These are phyloP conservation scores for Coelastrella sp. DNA, from an alignment of 139 green algal species.

Conservation along the genomic window DNA sequence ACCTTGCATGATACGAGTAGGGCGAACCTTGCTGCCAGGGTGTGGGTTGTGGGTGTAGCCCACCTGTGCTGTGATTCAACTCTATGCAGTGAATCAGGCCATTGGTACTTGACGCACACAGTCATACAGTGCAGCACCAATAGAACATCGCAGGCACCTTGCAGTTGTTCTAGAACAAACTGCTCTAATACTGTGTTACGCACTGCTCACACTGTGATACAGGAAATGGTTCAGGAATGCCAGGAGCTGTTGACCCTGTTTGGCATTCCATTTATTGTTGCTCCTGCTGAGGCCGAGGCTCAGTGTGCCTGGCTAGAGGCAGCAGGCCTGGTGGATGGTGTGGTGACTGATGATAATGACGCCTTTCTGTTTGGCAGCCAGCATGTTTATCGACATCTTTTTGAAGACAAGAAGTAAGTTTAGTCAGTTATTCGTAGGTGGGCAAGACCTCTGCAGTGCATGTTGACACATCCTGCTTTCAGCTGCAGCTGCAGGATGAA, in stretches of 20 bases:
- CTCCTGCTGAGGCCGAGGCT: conserved; percentile 94
- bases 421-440: no score
- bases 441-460: no score
- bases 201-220: no score
- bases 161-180: no score
- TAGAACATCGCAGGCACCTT: no score
- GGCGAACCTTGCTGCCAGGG: no score
- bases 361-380: conserved; percentile 96
- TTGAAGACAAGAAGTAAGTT: conserved; percentile 78
- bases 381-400: conserved; percentile 90
- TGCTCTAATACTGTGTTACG: no score
- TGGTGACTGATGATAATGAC: conserved; percentile 99
- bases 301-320: conserved; percentile 94
- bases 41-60: no score
- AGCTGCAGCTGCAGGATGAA: conserved; percentile 48
- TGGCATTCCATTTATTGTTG: conserved; percentile 97
- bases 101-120: no score
- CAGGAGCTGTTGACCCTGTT: conserved; percentile 97
- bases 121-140: no score
- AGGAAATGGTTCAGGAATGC: conserved; percentile 88
- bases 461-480: conserved; percentile 46
- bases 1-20: no score
- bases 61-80: background rate
- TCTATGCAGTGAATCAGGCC: no score
- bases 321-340: conserved; percentile 91